Conservation (phyloP, 2,329 filamentous ascomycete species). For the Fusarium temperatum region DNA sequence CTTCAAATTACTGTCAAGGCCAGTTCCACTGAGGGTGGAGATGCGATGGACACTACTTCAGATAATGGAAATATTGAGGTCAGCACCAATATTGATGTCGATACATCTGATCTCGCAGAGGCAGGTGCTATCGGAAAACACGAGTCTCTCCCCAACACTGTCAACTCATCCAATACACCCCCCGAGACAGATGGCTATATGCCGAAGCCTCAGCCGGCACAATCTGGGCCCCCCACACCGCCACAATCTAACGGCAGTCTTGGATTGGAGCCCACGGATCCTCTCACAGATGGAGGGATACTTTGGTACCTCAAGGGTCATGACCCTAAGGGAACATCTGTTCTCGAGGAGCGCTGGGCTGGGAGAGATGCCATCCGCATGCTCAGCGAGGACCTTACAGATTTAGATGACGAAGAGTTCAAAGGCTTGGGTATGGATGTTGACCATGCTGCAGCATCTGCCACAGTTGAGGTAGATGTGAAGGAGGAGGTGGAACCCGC, state of each 20-base stretch:
- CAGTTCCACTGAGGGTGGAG: conserved; percentile 40
- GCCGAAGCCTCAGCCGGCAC: conserved; percentile 39
- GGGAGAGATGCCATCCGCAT: conserved; percentile 72
- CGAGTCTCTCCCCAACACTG: conserved; percentile 32
- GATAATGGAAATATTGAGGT: conserved; percentile 56
- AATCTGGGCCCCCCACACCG: conserved; percentile 68
- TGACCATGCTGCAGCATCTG: conserved; percentile 51
- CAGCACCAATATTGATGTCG: conserved; percentile 57
- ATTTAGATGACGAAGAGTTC: conserved; percentile 90
- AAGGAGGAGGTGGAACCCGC: conserved; percentile 32
- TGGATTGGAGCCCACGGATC: conserved; percentile 58
- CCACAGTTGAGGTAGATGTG: conserved; percentile 39
- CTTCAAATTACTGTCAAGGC: conserved; percentile 58
- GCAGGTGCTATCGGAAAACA: conserved; percentile 42
- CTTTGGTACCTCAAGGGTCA: conserved; percentile 90
- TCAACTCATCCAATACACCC: conserved; percentile 53
- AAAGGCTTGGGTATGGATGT: conserved; percentile 71
- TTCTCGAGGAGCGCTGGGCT: conserved; percentile 73
- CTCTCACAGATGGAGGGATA: conserved; percentile 77
- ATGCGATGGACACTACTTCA: conserved; percentile 50
- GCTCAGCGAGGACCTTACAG: conserved; percentile 88
- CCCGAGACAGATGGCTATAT: conserved; percentile 60
- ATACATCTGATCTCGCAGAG: conserved; percentile 51
- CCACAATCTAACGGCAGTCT: conserved; percentile 71
- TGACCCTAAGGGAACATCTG: conserved; percentile 80